Evolutionary conservation across 768 basidiomycete genomes (phyloP).

Genomic region (Rhodotorula toruloides): DNA sequence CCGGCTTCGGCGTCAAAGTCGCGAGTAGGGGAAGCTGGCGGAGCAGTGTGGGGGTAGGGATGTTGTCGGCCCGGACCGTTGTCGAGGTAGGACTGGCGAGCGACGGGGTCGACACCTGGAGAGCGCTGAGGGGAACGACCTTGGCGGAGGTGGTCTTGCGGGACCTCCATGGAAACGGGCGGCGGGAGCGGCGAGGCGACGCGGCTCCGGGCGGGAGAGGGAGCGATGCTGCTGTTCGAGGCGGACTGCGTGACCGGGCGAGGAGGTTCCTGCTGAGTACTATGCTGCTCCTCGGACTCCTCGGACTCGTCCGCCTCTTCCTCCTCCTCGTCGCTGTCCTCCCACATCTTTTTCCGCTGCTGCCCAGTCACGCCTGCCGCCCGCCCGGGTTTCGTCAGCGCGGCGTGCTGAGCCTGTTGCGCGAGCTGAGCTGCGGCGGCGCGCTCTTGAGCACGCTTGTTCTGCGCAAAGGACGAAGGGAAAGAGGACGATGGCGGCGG

Average conservation of each 20-base stretch:
- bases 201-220: not conserved
- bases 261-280: not conserved
- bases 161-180: slow-evolving; percentile 1
- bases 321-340: slow-evolving; percentile 67
- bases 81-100: slow-evolving; percentile 33
- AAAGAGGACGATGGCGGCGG: slow-evolving; percentile 50
- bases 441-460: slow-evolving; percentile 72
- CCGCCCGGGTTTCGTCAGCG: slow-evolving; percentile 50
- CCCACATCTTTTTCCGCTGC: slow-evolving; percentile 74
- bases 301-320: slow-evolving; percentile 43
- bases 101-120: not conserved
- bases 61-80: slow-evolving; percentile 54
- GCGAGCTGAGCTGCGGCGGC: slow-evolving; percentile 74
- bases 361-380: slow-evolving; percentile 45
- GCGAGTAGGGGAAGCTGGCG: slow-evolving; percentile 7
- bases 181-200: slow-evolving; percentile 9
- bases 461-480: slow-evolving; percentile 83
- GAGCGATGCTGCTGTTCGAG: not conserved
- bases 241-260: slow-evolving; percentile 7
- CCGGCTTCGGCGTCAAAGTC: not conserved
- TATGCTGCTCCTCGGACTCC: slow-evolving; percentile 34
- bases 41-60: slow-evolving; percentile 55
- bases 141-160: not conserved
- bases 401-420: slow-evolving; percentile 67
- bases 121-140: slow-evolving; percentile 1